Evolutionary conservation across 1,284 basidiomycete species (phyloP).

Genomic region (Hymenochaete sp.): DNA sequence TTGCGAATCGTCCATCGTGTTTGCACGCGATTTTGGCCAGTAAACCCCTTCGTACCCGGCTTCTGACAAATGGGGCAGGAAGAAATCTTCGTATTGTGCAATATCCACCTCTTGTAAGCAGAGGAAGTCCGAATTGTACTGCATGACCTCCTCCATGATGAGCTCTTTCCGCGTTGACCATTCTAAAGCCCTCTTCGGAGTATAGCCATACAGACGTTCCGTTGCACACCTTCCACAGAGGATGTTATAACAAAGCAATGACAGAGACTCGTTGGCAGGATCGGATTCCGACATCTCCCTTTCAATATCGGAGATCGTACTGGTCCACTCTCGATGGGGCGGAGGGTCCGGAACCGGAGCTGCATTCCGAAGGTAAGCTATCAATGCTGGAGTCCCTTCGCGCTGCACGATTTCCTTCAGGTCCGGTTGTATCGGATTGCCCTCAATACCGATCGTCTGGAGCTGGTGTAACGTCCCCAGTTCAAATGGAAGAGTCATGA

Average conservation of each 20-base stretch:
- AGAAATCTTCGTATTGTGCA: constrained; percentile 91
- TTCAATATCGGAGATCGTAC: constrained; percentile 64
- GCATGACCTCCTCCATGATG: constrained; percentile 82
- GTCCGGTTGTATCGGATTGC: constrained; percentile 82
- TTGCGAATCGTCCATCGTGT: constrained; percentile 89
- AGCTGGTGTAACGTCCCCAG: constrained; percentile 90
- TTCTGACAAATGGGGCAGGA: constrained; percentile 67
- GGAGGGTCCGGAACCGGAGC: constrained; percentile 79
- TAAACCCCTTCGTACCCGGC: constrained; percentile 89
- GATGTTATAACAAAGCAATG: constrained; percentile 88
- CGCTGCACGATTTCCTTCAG: constrained; percentile 83
- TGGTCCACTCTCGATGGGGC: constrained; percentile 78
- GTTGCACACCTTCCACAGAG: constrained; percentile 91
- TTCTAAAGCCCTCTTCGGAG: constrained; percentile 89
- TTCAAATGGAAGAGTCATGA: constrained; percentile 79
- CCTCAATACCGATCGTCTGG: constrained; percentile 90
- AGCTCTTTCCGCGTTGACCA: constrained; percentile 95
- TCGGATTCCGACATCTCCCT: constrained; percentile 49
- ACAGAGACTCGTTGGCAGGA: constrained; percentile 64
- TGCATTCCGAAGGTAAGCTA: constrained; percentile 83
- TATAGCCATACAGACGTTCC: constrained; percentile 89
- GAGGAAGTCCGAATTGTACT: constrained; percentile 82
- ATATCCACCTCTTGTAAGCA: constrained; percentile 95
- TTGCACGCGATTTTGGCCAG: constrained; percentile 90
- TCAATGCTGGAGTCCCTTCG: constrained; percentile 84